phyloP scores from a whole-genome alignment of 495 filamentous ascomycete species.

The Saxispiralis lemnorum region DNA sequence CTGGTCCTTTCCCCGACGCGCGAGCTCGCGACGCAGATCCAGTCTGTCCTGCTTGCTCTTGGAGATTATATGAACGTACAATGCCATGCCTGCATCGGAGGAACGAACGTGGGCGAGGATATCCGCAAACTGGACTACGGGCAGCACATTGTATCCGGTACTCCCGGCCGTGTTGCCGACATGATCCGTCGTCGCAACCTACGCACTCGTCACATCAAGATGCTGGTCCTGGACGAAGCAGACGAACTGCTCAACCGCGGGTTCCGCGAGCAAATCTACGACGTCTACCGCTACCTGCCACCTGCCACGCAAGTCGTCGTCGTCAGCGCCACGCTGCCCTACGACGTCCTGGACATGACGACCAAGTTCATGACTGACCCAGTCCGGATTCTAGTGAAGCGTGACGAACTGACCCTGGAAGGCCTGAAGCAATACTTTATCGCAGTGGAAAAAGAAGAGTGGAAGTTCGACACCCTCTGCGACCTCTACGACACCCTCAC shows the following conservation, averaged over 20 bases:
- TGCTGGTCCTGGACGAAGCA: slow-evolving; percentile 95
- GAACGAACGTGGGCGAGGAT: slow-evolving; percentile 92
- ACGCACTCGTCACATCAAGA: slow-evolving; percentile 90
- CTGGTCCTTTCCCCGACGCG: slow-evolving; percentile 94
- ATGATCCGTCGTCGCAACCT: slow-evolving; percentile 97
- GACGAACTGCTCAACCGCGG: slow-evolving; percentile 80
- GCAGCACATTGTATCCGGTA: slow-evolving; percentile 91
- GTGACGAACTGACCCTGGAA: slow-evolving; percentile 95
- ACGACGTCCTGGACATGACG: slow-evolving; percentile 97
- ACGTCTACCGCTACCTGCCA: slow-evolving; percentile 91
- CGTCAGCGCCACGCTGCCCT: slow-evolving; percentile 88
- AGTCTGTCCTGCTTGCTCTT: slow-evolving; percentile 90
- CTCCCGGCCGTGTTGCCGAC: slow-evolving; percentile 87
- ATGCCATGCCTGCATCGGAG: slow-evolving; percentile 96
- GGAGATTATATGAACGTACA: slow-evolving; percentile 99
- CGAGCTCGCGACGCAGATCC: slow-evolving; percentile 94
- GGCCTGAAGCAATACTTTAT: slow-evolving; percentile 99
- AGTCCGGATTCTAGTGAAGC: slow-evolving; percentile 97
- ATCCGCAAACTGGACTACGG: slow-evolving; percentile 93
- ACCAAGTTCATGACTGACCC: slow-evolving; percentile 99
- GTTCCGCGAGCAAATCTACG: slow-evolving; percentile 98
- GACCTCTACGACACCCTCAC: slow-evolving; percentile 98
- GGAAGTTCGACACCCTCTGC: slow-evolving; percentile 99
- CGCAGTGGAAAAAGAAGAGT: slow-evolving; percentile 97
- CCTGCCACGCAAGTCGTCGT: slow-evolving; percentile 95